Percentiles rank a stretch among this genome's conserved stretches.
Evolutionary conservation across 768 basidiomycete species (phyloP).

Genomic region (Tylopilus sp.): DNA sequence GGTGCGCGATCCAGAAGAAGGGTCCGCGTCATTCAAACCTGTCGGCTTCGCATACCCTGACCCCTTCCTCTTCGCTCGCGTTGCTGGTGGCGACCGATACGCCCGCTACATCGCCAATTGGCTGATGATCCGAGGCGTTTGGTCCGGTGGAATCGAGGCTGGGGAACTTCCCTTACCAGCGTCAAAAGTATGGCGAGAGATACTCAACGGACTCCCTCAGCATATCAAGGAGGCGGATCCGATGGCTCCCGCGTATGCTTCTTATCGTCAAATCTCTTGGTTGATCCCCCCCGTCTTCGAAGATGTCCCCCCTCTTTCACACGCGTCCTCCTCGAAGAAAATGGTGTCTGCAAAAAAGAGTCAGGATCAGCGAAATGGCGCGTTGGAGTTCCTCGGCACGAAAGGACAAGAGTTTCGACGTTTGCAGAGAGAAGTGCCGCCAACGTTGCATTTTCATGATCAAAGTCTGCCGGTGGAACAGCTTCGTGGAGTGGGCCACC

Average conservation of each 20-base stretch:
- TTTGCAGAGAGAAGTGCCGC: not conserved
- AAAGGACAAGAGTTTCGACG: not conserved
- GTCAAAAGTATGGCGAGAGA: not conserved
- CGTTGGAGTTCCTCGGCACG: not conserved
- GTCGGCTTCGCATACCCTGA: not conserved
- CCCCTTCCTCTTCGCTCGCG: not conserved
- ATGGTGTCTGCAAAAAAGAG: not conserved
- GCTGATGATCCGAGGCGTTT: not conserved
- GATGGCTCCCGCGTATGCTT: not conserved
- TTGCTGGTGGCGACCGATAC: not conserved
- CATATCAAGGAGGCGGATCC: not conserved
- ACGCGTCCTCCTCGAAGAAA: not conserved
- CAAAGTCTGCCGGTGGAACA: not conserved
- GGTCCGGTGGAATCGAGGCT: not conserved
- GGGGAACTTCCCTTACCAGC: not conserved
- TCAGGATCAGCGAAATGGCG: not conserved
- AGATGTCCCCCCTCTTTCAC: not conserved
- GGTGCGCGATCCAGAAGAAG: not conserved
- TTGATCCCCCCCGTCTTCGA: not conserved
- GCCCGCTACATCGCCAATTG: not conserved
- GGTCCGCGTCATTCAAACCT: not conserved
- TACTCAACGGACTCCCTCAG: not conserved
- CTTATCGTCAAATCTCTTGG: not conserved
- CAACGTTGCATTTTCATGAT: not conserved
- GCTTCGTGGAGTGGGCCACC: not conserved